Evolutionary conservation across 495 filamentous ascomycete genomes (phyloP).

Genomic region (Talaromyces ruber): DNA sequence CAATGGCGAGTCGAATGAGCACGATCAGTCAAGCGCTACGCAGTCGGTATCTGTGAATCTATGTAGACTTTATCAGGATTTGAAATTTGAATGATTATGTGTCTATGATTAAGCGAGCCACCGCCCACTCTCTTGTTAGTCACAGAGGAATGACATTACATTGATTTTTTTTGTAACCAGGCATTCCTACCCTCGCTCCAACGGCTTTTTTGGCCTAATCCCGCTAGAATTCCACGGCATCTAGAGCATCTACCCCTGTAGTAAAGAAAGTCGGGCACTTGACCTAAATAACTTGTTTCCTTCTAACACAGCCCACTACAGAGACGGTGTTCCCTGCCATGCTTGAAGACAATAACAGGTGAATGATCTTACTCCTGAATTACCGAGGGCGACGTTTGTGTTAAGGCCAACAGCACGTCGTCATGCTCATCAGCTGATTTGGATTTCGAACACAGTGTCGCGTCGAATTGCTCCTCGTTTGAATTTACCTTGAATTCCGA

Average conservation of each 20-base stretch:
- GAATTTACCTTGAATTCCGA: background rate
- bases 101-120: too few species aligned
- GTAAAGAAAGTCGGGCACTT: background rate
- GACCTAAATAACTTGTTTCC: background rate
- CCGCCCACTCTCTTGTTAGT: too few species aligned
- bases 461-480: background rate
- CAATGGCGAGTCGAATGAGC: slow-evolving; percentile 84
- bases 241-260: background rate
- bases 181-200: too few species aligned
- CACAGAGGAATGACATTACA: too few species aligned
- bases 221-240: background rate
- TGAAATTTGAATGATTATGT: too few species aligned
- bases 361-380: background rate
- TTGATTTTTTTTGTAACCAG: too few species aligned
- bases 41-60: slow-evolving; percentile 34
- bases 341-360: background rate
- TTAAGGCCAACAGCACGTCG: background rate
- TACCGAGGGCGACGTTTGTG: background rate
- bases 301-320: too few species aligned
- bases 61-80: background rate
- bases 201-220: too few species aligned
- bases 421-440: background rate
- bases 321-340: background rate
- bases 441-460: background rate
- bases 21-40: slow-evolving; percentile 63